phyloP scores from a whole-genome alignment of 2,329 filamentous ascomycete species.

The Paecilomyces niveus region DNA sequence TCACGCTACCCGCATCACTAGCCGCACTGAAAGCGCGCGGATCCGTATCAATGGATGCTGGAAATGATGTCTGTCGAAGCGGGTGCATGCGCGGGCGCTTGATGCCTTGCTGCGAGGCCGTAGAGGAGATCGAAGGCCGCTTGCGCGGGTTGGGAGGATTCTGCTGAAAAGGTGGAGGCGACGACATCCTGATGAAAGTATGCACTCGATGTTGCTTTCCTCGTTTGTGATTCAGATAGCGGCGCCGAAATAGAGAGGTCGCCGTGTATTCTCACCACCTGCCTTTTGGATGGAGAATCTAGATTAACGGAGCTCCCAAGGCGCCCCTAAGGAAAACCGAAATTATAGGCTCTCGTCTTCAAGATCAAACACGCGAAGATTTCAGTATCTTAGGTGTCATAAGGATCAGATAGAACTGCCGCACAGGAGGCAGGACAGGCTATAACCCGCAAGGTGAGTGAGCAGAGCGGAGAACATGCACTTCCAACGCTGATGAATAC shows the following conservation, averaged over 20 bases:
- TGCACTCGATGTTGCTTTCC: neutral
- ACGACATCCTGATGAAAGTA: conserved; percentile 26
- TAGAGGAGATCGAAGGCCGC: conserved; percentile 34
- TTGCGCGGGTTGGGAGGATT: conserved; percentile 30
- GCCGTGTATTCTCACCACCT: neutral
- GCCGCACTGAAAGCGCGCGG: conserved; percentile 21
- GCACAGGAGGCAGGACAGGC: neutral
- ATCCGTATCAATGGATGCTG: conserved; percentile 24
- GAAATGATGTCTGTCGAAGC: conserved; percentile 42
- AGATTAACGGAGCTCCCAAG: neutral
- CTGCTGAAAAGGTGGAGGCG: conserved; percentile 24
- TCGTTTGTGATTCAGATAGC: neutral
- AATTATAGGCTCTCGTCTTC: neutral
- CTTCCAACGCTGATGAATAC: neutral
- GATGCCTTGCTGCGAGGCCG: conserved; percentile 25
- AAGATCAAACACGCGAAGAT: neutral
- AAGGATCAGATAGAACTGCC: neutral
- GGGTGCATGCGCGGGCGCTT: conserved; percentile 36
- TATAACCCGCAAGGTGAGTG: neutral
- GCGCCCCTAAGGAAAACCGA: neutral
- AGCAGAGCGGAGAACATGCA: neutral
- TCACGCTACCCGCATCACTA: conserved; percentile 35
- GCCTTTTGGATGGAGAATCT: neutral
- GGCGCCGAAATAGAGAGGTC: neutral
- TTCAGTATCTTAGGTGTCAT: neutral